Conservation (phyloP, 2,329 filamentous ascomycete genomes). For the Aureobasidium subglaciale region DNA sequence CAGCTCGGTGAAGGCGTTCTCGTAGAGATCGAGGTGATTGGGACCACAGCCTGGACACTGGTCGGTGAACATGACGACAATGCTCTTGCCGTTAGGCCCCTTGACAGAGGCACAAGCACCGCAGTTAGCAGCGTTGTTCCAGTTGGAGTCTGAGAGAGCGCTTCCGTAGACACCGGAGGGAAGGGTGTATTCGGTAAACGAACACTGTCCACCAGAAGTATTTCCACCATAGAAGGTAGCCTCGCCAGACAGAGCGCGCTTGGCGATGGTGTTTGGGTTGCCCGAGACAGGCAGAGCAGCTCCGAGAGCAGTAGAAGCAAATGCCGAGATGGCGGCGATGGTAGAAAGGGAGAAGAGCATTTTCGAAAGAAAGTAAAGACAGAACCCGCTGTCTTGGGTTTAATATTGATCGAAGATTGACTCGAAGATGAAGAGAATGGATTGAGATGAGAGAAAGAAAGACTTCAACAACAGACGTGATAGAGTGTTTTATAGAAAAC, state of each 20-base stretch:
- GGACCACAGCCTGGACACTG: conserved; percentile 49
- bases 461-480: not conserved
- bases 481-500: conserved; percentile 11
- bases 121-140: conserved; percentile 51
- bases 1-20: conserved; percentile 43
- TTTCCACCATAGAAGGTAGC: conserved; percentile 26
- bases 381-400: conserved; percentile 16
- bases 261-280: conserved; percentile 1
- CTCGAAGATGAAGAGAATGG: not conserved
- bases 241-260: conserved; percentile 19
- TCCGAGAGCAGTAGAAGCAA: conserved; percentile 18
- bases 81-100: conserved; percentile 45
- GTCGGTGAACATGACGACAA: conserved; percentile 59
- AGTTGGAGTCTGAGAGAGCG: conserved; percentile 53
- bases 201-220: conserved; percentile 47
- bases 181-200: conserved; percentile 56
- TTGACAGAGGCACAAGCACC: conserved; percentile 56
- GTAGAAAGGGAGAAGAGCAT: conserved; percentile 19
- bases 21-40: conserved; percentile 52
- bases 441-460: not conserved
- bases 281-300: conserved; percentile 14
- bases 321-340: conserved; percentile 15
- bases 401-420: not conserved
- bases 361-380: conserved; percentile 16
- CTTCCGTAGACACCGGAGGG: conserved; percentile 54